These are phyloP conservation scores for Rosa persica DNA, from an alignment of 306 rosid species.

Conservation along the genomic window DNA sequence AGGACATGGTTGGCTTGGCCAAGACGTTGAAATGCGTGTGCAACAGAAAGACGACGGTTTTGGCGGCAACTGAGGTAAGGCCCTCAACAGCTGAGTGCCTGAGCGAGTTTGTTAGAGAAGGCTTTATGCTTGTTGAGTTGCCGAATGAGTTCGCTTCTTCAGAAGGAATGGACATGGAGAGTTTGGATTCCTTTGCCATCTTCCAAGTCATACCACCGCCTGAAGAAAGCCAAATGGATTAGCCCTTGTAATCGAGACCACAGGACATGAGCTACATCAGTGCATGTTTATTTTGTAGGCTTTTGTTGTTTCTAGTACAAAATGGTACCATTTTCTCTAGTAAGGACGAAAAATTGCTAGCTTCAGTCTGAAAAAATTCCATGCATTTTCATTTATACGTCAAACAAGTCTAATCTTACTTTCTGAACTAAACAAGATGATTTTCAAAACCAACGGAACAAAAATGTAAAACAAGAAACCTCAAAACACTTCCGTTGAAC, in stretches of 20 bases:
- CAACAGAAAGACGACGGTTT: constrained; percentile 16
- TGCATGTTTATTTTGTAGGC: no score
- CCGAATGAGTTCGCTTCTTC: constrained; percentile 3
- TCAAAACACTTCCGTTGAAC: not conserved
- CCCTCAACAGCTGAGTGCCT: constrained; percentile 35
- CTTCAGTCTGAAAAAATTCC: not conserved
- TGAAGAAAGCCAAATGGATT: not conserved
- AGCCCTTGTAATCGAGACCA: no score
- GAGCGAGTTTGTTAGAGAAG: constrained; percentile 26
- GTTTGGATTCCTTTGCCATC: constrained; percentile 8
- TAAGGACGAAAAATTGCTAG: not conserved
- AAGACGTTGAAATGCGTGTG: constrained; percentile 20
- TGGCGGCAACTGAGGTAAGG: constrained; percentile 37
- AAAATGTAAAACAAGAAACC: not conserved
- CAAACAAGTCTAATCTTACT: not conserved
- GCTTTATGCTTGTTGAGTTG: constrained; percentile 33
- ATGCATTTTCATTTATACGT: not conserved
- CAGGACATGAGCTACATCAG: not conserved
- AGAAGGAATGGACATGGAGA: not conserved
- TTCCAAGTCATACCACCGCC: constrained; percentile 25
- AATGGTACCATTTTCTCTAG: no score
- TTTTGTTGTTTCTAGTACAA: not conserved
- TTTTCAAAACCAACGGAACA: not conserved
- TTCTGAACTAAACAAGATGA: not conserved
- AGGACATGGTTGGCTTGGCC: constrained; percentile 28